Evolutionary conservation across 148 eudicot species (phyloP), one percentile per base, ranked within the genome.

Genomic region (Fagopyrum homotropicum): DNA sequence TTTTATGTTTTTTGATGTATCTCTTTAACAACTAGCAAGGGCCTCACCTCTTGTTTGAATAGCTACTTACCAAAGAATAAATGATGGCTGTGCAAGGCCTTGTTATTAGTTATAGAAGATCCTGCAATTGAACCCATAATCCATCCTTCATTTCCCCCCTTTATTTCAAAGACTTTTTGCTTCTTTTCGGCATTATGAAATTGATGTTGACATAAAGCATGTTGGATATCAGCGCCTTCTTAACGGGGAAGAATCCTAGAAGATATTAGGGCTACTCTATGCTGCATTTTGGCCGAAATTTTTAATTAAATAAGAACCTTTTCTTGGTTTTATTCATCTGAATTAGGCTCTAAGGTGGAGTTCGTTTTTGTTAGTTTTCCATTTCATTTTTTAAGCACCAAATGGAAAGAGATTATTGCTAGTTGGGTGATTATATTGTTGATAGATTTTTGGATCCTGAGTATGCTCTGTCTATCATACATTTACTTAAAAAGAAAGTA

Each of bases 311-410:
- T 12, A 5, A 14, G 46, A 35, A 12, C 15, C 15, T 35, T 64
- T 40, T 59, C 64, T 64, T 64, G 45, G 45, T 64, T 40, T 40
- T 40, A 64, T 64, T 64, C 4, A 64, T 64, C 46, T 64, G 45
- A 30, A 40, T 35, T 14, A 64, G 70, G 70, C 46, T 40, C 70
- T 45, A 64, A 64, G 70, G 70, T 12, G 17, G 16, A 64, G 29
- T 40, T 40, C 30, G 11, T 64, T 60, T 8, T 26, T 6, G 9
- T 64, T 40, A 64, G n/a, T 64, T 64, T 64, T 40, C n/a, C 63
- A 35, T 10, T 35, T 8, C 40, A 3, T 10, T 35, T 30, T 64
- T 4, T 30, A 11, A 11, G 10, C 30, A 11, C 4, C 5, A 9
- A 35, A 12, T 12, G 45, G 70, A 64, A 64, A n/a, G 8, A 35